Evolutionary conservation across 108 stramenopile species (phyloP).

Genomic region (Fragilaria radians): DNA sequence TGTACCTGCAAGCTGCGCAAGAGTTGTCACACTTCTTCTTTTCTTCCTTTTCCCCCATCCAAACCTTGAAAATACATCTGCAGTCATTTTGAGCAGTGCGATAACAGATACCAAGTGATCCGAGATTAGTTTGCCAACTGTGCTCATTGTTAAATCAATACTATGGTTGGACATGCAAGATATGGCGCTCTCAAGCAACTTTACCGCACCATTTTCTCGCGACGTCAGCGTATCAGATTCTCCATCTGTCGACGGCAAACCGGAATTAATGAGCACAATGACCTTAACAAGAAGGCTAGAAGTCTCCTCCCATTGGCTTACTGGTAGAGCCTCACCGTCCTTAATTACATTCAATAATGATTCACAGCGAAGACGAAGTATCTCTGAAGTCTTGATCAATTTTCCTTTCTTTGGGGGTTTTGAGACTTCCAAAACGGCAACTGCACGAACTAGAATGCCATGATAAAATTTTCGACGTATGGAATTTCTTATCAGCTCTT

Average conservation of each 20-base stretch:
- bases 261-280: constrained; percentile 34
- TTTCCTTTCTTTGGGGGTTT: constrained; percentile 81
- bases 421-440: constrained; percentile 40
- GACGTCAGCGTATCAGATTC: constrained; percentile 28
- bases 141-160: neutral
- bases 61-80: constrained; percentile 38
- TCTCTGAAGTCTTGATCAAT: constrained; percentile 40
- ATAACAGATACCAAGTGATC: constrained; percentile 54
- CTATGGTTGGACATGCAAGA: neutral
- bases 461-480: constrained; percentile 51
- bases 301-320: constrained; percentile 6
- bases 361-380: constrained; percentile 34
- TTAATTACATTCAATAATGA: constrained; percentile 33
- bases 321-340: constrained; percentile 8
- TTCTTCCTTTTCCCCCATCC: constrained; percentile 82
- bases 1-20: constrained; percentile 37
- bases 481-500: constrained; percentile 30
- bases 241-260: constrained; percentile 14
- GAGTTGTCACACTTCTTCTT: constrained; percentile 42
- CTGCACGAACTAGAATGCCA: constrained; percentile 52
- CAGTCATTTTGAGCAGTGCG: constrained; percentile 50
- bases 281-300: constrained; percentile 5
- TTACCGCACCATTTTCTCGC: constrained; percentile 15
- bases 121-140: constrained; percentile 31
- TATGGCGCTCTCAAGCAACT: constrained; percentile 10